phyloP scores from a whole-genome alignment of 2,329 filamentous ascomycete genomes.

The Alternaria conjuncta region DNA sequence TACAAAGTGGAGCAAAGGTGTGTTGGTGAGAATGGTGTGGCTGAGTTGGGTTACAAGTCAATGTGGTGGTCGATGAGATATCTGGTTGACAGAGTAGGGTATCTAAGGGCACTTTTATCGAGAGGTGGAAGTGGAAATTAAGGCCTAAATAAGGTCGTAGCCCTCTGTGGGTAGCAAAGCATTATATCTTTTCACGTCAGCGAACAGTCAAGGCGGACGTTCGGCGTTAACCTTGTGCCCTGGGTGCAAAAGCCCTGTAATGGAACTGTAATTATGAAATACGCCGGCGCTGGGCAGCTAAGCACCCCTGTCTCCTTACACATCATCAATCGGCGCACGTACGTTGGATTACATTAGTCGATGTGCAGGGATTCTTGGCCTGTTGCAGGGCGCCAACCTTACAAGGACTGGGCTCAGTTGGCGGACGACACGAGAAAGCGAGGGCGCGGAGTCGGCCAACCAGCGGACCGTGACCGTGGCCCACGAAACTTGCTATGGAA shows the following conservation, averaged over 20 bases:
- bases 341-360: constrained; percentile 44
- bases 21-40: neutral
- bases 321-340: constrained; percentile 42
- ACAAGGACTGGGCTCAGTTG: constrained; percentile 42
- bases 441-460: constrained; percentile 39
- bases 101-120: constrained; percentile 6
- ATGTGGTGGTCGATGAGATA: constrained; percentile 10
- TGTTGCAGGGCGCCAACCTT: constrained; percentile 45
- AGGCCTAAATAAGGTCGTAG: constrained; percentile 37
- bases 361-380: constrained; percentile 38
- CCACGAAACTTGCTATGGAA: constrained; percentile 19
- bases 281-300: constrained; percentile 29
- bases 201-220: constrained; percentile 44
- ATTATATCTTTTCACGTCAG: constrained; percentile 51
- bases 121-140: constrained; percentile 28
- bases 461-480: constrained; percentile 31
- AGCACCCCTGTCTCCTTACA: constrained; percentile 35
- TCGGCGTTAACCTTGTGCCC: constrained; percentile 41
- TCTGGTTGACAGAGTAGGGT: constrained; percentile 6
- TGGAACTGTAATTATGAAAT: constrained; percentile 40
- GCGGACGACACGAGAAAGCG: constrained; percentile 41
- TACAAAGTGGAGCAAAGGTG: neutral
- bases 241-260: constrained; percentile 31
- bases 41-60: neutral
- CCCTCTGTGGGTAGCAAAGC: constrained; percentile 41